phyloP scores from a whole-genome alignment of 1,284 basidiomycete species.

The Trametes pubescens region DNA sequence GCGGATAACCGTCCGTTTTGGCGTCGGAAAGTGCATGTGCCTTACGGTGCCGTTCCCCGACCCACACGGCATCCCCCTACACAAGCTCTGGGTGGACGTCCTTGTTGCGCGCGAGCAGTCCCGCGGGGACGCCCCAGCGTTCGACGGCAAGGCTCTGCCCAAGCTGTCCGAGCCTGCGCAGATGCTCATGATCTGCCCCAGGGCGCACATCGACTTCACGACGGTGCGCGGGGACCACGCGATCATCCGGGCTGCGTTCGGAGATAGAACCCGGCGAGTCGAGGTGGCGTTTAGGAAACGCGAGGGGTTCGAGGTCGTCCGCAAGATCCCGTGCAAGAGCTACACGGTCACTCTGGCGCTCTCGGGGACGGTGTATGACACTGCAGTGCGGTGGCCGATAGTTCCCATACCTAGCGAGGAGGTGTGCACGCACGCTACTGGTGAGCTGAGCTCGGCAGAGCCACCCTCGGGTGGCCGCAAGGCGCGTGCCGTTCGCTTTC shows the following conservation, averaged over 20 bases:
- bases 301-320: conserved; percentile 7
- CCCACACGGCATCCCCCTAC: neutral
- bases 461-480: neutral
- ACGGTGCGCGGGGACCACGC: neutral
- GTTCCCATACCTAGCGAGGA: neutral
- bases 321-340: conserved; percentile 7
- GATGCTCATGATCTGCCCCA: neutral
- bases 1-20: conserved; percentile 2
- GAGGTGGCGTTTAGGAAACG: conserved; percentile 2
- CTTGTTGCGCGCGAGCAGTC: neutral
- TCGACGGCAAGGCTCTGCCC: neutral
- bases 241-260: neutral
- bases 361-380: neutral
- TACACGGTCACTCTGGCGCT: neutral
- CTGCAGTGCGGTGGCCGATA: no score
- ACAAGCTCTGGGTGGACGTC: conserved; percentile 11
- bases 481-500: neutral
- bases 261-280: neutral
- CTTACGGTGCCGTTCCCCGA: neutral
- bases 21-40: conserved; percentile 4
- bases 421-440: no score
- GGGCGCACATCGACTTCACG: conserved; percentile 9
- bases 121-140: neutral
- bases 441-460: neutral
- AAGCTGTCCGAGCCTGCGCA: neutral